Evolutionary conservation across 179 eudicot genomes (phyloP).

Genomic region (Beta macrorhiza): DNA sequence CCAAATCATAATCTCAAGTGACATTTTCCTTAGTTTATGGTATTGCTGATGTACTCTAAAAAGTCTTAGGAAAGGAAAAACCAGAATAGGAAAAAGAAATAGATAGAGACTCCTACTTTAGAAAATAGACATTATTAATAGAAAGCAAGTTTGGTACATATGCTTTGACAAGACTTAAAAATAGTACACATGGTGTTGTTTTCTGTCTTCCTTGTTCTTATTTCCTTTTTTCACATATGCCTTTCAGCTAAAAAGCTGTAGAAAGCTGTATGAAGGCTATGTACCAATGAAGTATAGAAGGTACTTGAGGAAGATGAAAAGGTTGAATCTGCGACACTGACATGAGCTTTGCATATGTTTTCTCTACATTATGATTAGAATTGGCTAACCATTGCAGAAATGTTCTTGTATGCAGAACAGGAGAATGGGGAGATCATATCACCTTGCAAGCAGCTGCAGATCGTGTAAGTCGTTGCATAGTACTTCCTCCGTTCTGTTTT

Average conservation of each 20-base stretch:
- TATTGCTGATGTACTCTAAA: not conserved
- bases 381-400: not conserved
- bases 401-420: slow-evolving; percentile 39
- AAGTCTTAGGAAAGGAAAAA: not conserved
- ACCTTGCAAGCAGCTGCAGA: slow-evolving; percentile 89
- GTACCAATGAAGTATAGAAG: slow-evolving; percentile 75
- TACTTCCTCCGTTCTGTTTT: no score
- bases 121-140: no score
- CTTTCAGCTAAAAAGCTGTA: slow-evolving; percentile 66
- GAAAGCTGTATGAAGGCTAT: slow-evolving; percentile 64
- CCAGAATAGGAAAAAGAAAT: not conserved
- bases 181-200: not conserved
- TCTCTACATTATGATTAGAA: slow-evolving; percentile 4
- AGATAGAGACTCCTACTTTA: no score
- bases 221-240: not conserved
- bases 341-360: slow-evolving; percentile 17
- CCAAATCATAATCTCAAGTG: not conserved
- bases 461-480: slow-evolving; percentile 43
- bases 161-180: not conserved
- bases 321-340: slow-evolving; percentile 31
- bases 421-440: slow-evolving; percentile 89
- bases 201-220: slow-evolving; percentile 3
- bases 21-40: not conserved
- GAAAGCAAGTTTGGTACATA: no score
- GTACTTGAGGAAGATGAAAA: slow-evolving; percentile 72